These are phyloP conservation scores for Anastatica hierochuntica DNA, from an alignment of 345 rosid genomes.

Conservation along the genomic window DNA sequence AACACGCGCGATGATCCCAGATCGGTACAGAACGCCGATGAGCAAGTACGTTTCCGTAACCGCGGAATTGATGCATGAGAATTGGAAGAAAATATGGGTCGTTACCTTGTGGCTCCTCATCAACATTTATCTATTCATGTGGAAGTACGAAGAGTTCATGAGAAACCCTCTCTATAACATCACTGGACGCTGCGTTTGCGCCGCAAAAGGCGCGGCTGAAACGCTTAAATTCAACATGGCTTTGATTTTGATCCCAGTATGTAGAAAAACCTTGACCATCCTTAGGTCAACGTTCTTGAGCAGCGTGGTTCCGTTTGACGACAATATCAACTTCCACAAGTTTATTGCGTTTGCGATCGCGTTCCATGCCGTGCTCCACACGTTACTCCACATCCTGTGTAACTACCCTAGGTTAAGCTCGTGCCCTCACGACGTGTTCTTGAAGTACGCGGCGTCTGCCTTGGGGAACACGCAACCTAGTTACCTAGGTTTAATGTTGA, in stretches of 20 bases:
- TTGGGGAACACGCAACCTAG: constrained; percentile 53
- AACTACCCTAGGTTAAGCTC: constrained; percentile 46
- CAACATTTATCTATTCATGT: constrained; percentile 39
- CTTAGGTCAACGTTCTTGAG: constrained; percentile 59
- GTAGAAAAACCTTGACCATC: constrained; percentile 59
- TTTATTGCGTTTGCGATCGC: constrained; percentile 46
- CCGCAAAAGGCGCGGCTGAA: constrained; percentile 84
- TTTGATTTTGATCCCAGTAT: constrained; percentile 70
- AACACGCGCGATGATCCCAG: constrained; percentile 77
- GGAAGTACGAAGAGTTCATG: constrained; percentile 42
- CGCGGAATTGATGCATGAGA: constrained; percentile 40
- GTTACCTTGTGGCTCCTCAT: constrained; percentile 33
- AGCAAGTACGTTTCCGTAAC: constrained; percentile 37
- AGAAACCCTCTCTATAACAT: constrained; percentile 37
- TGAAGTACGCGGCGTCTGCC: constrained; percentile 33
- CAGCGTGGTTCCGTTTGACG: constrained; percentile 68
- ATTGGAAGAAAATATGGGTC: constrained; percentile 67
- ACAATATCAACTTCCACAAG: constrained; percentile 81
- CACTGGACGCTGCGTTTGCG: constrained; percentile 69
- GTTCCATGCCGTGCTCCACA: constrained; percentile 38
- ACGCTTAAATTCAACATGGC: constrained; percentile 89
- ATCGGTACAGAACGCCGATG: constrained; percentile 52
- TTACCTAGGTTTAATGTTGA: constrained; percentile 38
- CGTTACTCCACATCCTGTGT: constrained; percentile 47
- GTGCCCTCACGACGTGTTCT: constrained; percentile 38